Evolutionary conservation across 2,329 filamentous ascomycete species (phyloP), one percentile per base, ranked within the genome.

Genomic region (Microthyrium microscopicum): DNA sequence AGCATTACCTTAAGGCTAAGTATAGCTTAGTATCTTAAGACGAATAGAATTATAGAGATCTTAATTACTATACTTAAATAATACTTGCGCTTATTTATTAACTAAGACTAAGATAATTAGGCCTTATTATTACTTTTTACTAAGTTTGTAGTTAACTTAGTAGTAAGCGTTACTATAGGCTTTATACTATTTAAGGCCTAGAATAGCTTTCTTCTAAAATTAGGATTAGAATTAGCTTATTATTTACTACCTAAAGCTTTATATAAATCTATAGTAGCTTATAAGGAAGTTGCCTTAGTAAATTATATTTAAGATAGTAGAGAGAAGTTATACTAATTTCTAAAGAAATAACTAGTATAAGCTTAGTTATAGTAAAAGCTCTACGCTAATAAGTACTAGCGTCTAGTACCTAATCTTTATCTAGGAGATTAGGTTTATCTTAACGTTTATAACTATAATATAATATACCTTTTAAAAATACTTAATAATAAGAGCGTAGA

Each of bases 41-140:
- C 38, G 7, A 38, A 41, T 34, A 31, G 39, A 4, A 37, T 39
- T 20, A 40, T 33, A 5, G 37, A 40, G 29, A 5, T 26, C 2
- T 25, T 31, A 17, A 40, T 39, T 19, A 29, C 34, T 11, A 29
- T 20, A 8, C 15, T 39, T 5, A 28, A 39, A 26, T 20, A 33
- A 11, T 39, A 39, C 22, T 15, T 39, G 11, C 26, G 25, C 12
- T 20, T 16, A 6, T 46, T 9, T 16, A 15, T 11, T 15, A 29
- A 40, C 21, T 8, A 12, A 12, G 18, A 12, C 18, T 12, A 20
- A 15, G 12, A 31, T 9, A 15, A 31, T 9, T 31, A 13, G 22
- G 22, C 13, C 22, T 9, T 13, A 13, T 25, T 9, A 9, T 25
- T 25, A 13, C 22, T 13, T 13, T 9, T 25, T 25, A 13, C 22